Evolutionary conservation across 2,329 filamentous ascomycete species (phyloP).

Genomic region (Pseudonectria foliicola): DNA sequence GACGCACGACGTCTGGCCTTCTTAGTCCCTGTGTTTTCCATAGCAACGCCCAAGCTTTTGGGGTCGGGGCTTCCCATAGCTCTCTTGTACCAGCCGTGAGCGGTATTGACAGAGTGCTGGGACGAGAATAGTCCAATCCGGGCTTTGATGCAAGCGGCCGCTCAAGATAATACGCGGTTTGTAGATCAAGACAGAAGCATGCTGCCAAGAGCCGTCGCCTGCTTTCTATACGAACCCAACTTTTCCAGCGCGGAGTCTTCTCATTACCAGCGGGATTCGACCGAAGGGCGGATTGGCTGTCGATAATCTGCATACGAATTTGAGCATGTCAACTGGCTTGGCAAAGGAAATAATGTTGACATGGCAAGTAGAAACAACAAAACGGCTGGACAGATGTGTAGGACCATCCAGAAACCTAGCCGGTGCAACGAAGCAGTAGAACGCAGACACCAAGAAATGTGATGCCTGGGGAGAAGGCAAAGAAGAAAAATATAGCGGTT

Average conservation of each 20-base stretch:
- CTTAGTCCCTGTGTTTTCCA: slow-evolving; percentile 18
- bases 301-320: slow-evolving; percentile 33
- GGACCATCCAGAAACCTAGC: too few relatives aligned
- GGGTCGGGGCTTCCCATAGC: slow-evolving; percentile 43
- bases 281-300: slow-evolving; percentile 22
- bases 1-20: slow-evolving; percentile 22
- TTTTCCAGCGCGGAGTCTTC: slow-evolving; percentile 36
- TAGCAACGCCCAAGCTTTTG: slow-evolving; percentile 38
- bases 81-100: slow-evolving; percentile 35
- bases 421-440: slow-evolving; percentile 25
- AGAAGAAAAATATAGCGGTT: slow-evolving; percentile 18
- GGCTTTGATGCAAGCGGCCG: slow-evolving; percentile 30
- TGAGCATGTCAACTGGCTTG: slow-evolving; percentile 14
- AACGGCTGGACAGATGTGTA: too few relatives aligned
- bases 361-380: slow-evolving; percentile 10
- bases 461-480: slow-evolving; percentile 11
- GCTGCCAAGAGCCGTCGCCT: slow-evolving; percentile 46
- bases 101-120: slow-evolving; percentile 35
- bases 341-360: slow-evolving; percentile 3
- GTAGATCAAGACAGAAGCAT: slow-evolving; percentile 51
- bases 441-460: slow-evolving; percentile 10
- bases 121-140: slow-evolving; percentile 30
- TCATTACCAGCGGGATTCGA: slow-evolving; percentile 15
- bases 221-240: slow-evolving; percentile 47
- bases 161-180: slow-evolving; percentile 49